A percentile compares a stretch with the other conserved stretches of the same genome.
phyloP scores from a whole-genome alignment of 148 eudicot genomes.

The Rheum nobile region DNA sequence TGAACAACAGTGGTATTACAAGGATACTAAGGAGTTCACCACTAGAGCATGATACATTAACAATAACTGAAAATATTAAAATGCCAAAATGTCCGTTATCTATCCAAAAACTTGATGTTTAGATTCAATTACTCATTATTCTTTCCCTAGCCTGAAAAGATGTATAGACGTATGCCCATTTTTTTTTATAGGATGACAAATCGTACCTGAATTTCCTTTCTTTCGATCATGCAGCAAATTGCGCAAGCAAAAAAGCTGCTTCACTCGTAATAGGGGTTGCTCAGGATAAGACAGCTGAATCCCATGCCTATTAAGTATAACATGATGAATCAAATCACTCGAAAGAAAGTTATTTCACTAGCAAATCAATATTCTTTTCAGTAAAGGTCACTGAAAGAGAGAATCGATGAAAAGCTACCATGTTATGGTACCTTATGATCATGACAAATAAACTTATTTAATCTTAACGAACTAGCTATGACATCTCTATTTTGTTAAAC shows the following conservation, averaged over 20 bases:
- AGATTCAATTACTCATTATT: background rate
- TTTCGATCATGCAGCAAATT: slow-evolving; percentile 61
- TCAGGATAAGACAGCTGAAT: slow-evolving; percentile 50
- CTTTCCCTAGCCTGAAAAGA: background rate
- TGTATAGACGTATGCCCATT: background rate
- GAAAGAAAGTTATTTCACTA: too few species aligned
- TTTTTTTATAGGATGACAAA: background rate
- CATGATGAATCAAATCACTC: background rate
- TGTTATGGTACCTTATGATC: background rate
- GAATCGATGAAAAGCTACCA: background rate
- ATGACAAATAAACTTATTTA: background rate
- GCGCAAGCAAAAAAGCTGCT: slow-evolving; percentile 69
- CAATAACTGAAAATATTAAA: background rate
- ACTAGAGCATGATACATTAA: background rate
- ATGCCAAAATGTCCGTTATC: background rate
- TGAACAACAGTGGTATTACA: background rate
- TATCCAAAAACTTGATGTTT: background rate
- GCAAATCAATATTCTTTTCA: too few species aligned
- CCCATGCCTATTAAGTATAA: slow-evolving; percentile 30
- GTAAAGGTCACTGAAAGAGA: background rate
- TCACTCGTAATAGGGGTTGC: slow-evolving; percentile 79
- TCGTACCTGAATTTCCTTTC: slow-evolving; percentile 42
- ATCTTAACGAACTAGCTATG: background rate
- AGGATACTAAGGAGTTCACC: background rate
- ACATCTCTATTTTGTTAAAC: background rate